Base-by-base conservation (phyloP, 495 filamentous ascomycete species). In the Xylona heveae region DNA sequence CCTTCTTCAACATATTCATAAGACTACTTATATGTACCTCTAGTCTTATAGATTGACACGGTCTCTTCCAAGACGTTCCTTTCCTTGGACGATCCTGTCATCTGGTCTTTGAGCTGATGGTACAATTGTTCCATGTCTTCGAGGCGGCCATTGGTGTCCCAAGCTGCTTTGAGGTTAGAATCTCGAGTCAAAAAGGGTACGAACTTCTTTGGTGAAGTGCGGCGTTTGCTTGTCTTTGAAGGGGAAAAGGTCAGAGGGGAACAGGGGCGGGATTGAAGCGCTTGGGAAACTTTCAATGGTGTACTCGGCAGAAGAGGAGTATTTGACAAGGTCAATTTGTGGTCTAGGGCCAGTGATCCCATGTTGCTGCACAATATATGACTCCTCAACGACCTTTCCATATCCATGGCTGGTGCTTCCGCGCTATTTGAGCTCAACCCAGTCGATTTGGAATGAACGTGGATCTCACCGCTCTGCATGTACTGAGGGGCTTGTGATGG, bases 1-100 rank as follows among this genome's bases (percentile, higher is more conserved):
- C 39, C 5, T 28, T 16, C 6, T 22, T 7, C 3, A 21, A 12
- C 1, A 20, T 21, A 3, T 8, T 10, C 2, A 19, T 27, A 31
- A n/a, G 20, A 53, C 71, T n/a, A n/a, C n/a, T n/a, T n/a, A n/a
- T n/a, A n/a, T n/a, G 36, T 59, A 92, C 82, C 64, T 65, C 68
- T 61, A 22, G 61, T 60, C 49, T 88, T 83, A 42, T 75, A 74
- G 3, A 77, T 17, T 3, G 67, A 62, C 14, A 84, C 57, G 0
- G 66, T 61, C 33, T 84, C 76, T 41, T 81, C 77, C 32, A 78
- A 43, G 1, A 54, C 59, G 29, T 61, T 66, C 40, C 60, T 66
- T 35, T 74, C 70, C 14, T 63, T 62, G 4, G 63, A 61, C 6
- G 70, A 64, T 8, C 59, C 52, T 17, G 62, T 65, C 43, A 90